Base-by-base conservation (phyloP, 257 asterid species). In the Leptodermis oblonga region DNA sequence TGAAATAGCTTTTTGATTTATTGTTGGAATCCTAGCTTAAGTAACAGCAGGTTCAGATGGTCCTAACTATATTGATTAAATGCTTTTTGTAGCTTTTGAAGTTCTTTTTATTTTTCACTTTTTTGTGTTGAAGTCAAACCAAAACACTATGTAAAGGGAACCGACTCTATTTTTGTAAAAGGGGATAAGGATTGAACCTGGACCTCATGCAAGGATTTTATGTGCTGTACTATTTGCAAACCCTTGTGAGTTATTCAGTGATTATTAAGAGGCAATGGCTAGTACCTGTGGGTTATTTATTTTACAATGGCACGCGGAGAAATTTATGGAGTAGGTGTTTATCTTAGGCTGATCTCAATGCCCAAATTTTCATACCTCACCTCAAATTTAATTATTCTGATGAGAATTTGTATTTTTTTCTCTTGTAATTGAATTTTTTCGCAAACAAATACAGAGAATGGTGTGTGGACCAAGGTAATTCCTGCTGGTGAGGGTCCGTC, bases 401-500 rank as follows among this genome's bases (percentile, higher is more conserved):
- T 60, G 20, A 28, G 62, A 54, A 20, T 12, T 36, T 42, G 7
- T 41, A 45, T 25, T 28, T 20, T 68, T 34, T 3, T 31, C 18
- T 7, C 48, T 39, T 60, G 18, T 54, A 62, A n/a, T 62, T 30
- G 9, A 49, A 17, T 22, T 64, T 26, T 56, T 67, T 54, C 39
- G 25, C 74, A 37, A 66, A 54, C 76, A 77, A 62, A 25, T 82
- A 76, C 81, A 94, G 99, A 88, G 77, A 85, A 75, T 63, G 93
- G 92, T 49, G n/a, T 83, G 62, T 94, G 97, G 99, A 79, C 79
- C 78, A 86, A 85, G 86, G 82, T 91, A 70, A 41, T 62, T 66
- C 82, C 90, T 75, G 59, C 75, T 62, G 97, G 96, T 20, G 92
- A 77, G 81, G 93, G 95, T 63, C 99, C 99, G 60, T 85, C 97